phyloP scores from a whole-genome alignment of 495 filamentous ascomycete species.

The Choiromyces venosus region DNA sequence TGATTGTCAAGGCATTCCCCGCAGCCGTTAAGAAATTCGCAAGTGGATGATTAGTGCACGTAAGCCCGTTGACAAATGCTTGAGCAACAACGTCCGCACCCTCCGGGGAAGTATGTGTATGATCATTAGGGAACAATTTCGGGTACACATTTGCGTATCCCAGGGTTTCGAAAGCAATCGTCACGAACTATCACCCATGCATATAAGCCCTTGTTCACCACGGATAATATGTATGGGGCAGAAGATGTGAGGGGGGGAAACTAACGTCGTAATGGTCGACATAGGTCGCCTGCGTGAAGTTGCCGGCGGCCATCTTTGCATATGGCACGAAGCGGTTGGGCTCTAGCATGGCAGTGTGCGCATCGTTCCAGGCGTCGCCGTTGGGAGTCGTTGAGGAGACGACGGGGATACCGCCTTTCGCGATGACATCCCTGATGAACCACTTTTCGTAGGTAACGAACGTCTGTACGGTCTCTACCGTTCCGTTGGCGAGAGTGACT shows the following conservation, averaged over 20 bases:
- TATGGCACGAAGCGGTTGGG: slow-evolving; percentile 56
- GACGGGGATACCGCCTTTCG: slow-evolving; percentile 60
- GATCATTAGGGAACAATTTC: slow-evolving; percentile 53
- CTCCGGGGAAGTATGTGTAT: slow-evolving; percentile 59
- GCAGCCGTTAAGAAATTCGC: slow-evolving; percentile 39
- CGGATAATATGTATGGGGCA: not conserved
- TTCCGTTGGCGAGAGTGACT: slow-evolving; percentile 28
- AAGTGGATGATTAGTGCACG: slow-evolving; percentile 42
- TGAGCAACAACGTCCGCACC: slow-evolving; percentile 56
- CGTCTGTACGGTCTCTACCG: slow-evolving; percentile 36
- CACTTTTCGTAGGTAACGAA: slow-evolving; percentile 38
- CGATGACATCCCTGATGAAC: slow-evolving; percentile 46
- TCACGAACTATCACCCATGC: slow-evolving; percentile 47
- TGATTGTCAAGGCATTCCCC: slow-evolving; percentile 24
- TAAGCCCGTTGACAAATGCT: slow-evolving; percentile 59
- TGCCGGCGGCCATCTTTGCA: slow-evolving; percentile 50
- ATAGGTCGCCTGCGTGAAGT: slow-evolving; percentile 48
- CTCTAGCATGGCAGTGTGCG: slow-evolving; percentile 42
- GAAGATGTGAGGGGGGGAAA: too few species aligned
- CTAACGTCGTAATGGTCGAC: slow-evolving; percentile 57
- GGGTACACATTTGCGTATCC: slow-evolving; percentile 48
- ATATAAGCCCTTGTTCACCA: not conserved
- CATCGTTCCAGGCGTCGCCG: slow-evolving; percentile 56
- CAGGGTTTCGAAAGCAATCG: slow-evolving; percentile 50
- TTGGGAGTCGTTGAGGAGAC: slow-evolving; percentile 59